A percentile compares a stretch with the other conserved stretches of the same genome.
phyloP scores from a whole-genome alignment of 1,284 basidiomycete species.

The Malassezia furfur region DNA sequence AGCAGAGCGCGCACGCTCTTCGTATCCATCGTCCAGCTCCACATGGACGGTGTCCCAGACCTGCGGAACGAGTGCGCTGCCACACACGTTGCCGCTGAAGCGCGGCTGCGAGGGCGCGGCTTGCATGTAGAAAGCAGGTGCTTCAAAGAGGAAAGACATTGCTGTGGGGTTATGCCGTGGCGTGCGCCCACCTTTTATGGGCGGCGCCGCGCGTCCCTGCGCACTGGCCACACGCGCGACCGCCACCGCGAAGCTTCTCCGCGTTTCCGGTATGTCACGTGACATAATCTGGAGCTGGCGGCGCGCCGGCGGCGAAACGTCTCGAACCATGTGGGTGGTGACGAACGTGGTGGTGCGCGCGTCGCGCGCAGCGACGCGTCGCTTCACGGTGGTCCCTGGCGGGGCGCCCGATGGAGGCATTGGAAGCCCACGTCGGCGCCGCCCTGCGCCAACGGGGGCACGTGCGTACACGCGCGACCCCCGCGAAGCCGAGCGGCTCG shows the following conservation, averaged over 20 bases:
- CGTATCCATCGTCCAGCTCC: neutral
- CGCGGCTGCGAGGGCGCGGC: neutral
- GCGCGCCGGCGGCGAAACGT: neutral
- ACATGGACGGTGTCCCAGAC: neutral
- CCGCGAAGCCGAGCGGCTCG: conserved; percentile 33
- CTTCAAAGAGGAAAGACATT: conserved; percentile 4
- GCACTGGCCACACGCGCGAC: neutral
- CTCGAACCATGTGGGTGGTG: conserved; percentile 6
- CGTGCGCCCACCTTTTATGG: neutral
- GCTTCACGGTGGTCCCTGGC: neutral
- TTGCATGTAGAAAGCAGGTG: neutral
- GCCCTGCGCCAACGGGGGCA: neutral
- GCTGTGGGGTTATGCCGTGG: neutral
- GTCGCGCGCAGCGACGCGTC: neutral
- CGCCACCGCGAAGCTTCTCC: conserved; percentile 7
- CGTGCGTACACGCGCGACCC: conserved; percentile 28
- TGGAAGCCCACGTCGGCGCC: neutral
- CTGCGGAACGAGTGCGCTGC: neutral
- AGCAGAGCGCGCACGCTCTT: neutral
- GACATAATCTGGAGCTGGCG: neutral
- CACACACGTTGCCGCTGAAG: neutral
- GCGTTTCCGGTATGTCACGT: conserved; percentile 5
- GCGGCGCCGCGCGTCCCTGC: neutral
- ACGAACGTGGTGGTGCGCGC: neutral
- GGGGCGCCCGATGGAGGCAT: neutral